Evolutionary conservation across 352 stramenopile species (phyloP), one percentile per base, ranked within the genome.

Genomic region (Phytophthora pinifolia): DNA sequence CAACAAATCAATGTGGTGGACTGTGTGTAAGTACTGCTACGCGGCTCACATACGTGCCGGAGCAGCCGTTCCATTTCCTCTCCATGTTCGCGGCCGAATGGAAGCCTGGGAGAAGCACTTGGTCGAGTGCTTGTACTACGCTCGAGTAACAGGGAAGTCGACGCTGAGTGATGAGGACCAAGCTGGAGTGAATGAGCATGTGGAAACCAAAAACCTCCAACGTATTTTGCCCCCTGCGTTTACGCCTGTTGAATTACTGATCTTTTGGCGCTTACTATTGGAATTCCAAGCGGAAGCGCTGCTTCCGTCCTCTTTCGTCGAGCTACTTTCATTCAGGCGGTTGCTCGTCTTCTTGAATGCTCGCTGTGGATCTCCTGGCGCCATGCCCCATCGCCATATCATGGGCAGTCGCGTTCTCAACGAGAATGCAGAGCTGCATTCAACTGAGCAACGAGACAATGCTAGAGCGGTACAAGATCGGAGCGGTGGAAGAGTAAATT

Each of bases 401-500:
- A 13, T 54, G 17, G 35, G 34, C 12, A n/a, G 54, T 39, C 44
- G 45, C 8, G 37, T 62, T 10, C 37, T 61, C 12, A 30, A 49
- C 9, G 53, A 54, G 30, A 50, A 49, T 38, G 44, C 35, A 10
- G 37, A 45, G 2, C 9, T 49, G 20, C 36, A 54, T 13, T 48
- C 44, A 1, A 31, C 32, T 12, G 44, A 54, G 31, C 43, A 61
- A 32, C 53, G 36, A 5, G 9, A 61, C n/a, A 36, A 30, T 27
- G 43, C 49, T 25, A 7, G 25, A 29, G 10, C 29, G 6, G 22
- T 54, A 0, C 53, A 54, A 12, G 36, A 54, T 18, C 29, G n/a
- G 45, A 50, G 35, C 9, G 53, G 53, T 33, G 53, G 43, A 37
- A 61, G 53, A 22, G 35, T 44, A 20, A 46, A 60, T 31, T 51